Percentiles rank a stretch among this genome's conserved stretches.
phyloP scores from a whole-genome alignment of 1,284 basidiomycete genomes.

The Fistulina hepatica region DNA sequence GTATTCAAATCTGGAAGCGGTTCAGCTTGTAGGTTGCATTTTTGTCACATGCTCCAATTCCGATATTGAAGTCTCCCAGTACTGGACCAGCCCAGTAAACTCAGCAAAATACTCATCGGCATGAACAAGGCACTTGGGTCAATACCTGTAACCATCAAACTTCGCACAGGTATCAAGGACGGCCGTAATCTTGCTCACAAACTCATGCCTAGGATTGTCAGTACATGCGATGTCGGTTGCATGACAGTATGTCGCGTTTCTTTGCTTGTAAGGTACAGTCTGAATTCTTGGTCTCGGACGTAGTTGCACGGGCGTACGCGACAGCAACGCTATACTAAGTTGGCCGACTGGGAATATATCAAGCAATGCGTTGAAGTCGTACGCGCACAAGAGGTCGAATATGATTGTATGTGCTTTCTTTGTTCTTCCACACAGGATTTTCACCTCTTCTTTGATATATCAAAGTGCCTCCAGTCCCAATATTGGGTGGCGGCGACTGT shows the following conservation, averaged over 20 bases:
- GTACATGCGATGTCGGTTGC: slow-evolving; percentile 71
- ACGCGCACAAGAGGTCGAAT: slow-evolving; percentile 67
- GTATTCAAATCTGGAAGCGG: slow-evolving; percentile 90
- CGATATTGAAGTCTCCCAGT: slow-evolving; percentile 33
- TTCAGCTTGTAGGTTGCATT: slow-evolving; percentile 54
- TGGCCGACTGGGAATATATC: slow-evolving; percentile 90
- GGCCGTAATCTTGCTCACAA: slow-evolving; percentile 83
- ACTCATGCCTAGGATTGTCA: slow-evolving; percentile 75
- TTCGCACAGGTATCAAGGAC: slow-evolving; percentile 87
- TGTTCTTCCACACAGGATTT: neutral
- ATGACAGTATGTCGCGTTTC: slow-evolving; percentile 61
- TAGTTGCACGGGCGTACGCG: slow-evolving; percentile 89
- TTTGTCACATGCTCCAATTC: slow-evolving; percentile 1
- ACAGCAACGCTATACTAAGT: slow-evolving; percentile 81
- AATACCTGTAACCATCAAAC: slow-evolving; percentile 91
- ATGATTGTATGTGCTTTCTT: slow-evolving; percentile 44
- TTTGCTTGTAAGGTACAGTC: neutral
- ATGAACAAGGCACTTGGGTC: slow-evolving; percentile 91
- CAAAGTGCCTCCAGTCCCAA: slow-evolving; percentile 74
- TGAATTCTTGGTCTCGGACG: slow-evolving; percentile 5
- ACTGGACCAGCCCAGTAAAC: slow-evolving; percentile 71
- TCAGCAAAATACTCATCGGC: slow-evolving; percentile 81
- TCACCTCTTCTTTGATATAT: slow-evolving; percentile 2
- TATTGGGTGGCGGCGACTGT: slow-evolving; percentile 94
- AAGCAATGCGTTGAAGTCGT: slow-evolving; percentile 77